These are phyloP conservation scores for Fraxinus paxiana DNA, from an alignment of 305 asterid genomes.

Conservation along the genomic window DNA sequence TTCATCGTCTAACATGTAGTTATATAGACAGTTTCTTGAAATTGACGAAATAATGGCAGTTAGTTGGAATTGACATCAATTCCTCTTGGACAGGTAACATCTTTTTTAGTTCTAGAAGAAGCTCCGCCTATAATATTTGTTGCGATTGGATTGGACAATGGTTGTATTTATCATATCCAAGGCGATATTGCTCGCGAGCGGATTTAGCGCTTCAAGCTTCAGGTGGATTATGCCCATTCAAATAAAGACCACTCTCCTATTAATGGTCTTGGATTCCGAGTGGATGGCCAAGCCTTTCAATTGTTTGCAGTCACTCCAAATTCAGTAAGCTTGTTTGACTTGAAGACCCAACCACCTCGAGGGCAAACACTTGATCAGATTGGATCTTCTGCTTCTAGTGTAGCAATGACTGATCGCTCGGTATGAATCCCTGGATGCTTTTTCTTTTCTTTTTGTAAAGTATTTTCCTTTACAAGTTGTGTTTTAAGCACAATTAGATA, in stretches of 20 bases:
- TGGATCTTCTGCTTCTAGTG: slow-evolving; percentile 77
- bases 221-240: slow-evolving; percentile 48
- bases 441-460: background rate
- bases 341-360: slow-evolving; percentile 58
- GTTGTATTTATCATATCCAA: slow-evolving; percentile 89
- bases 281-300: slow-evolving; percentile 78
- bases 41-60: background rate
- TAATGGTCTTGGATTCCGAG: slow-evolving; percentile 78
- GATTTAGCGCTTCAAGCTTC: slow-evolving; percentile 84
- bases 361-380: slow-evolving; percentile 80
- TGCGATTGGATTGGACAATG: slow-evolving; percentile 89
- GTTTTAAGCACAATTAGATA: background rate
- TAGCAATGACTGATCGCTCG: slow-evolving; percentile 86
- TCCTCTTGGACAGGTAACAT: slow-evolving; percentile 66
- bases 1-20: background rate
- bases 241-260: slow-evolving; percentile 47
- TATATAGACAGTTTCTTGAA: slow-evolving; percentile 1
- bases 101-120: slow-evolving; percentile 80
- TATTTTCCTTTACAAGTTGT: slow-evolving; percentile 4
- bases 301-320: slow-evolving; percentile 86
- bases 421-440: slow-evolving; percentile 35
- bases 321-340: slow-evolving; percentile 78
- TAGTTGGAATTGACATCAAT: background rate
- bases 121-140: slow-evolving; percentile 85
- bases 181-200: slow-evolving; percentile 99